Evolutionary conservation across 164 flowering plant species (phyloP), one percentile per base, ranked within the genome.

Genomic region (Vitis amurensis): DNA sequence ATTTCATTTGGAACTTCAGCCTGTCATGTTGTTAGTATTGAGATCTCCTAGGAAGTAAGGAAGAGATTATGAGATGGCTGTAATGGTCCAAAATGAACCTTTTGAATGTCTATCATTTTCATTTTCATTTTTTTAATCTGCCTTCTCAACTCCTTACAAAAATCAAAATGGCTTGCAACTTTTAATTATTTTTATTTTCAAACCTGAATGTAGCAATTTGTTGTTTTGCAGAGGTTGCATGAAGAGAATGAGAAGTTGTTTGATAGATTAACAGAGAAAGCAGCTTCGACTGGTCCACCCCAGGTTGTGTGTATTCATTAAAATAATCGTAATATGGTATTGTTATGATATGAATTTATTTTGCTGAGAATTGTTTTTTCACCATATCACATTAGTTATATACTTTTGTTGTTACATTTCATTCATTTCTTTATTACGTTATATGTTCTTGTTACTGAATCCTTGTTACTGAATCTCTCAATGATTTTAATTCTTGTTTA

Each of bases 221-320:
- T 7, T 69, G 16, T 76, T 69, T 50, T 67, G 65, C 97, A 95
- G 99, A 89, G 89, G 75, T 82, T 95, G 80, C 99, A 95, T 84
- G 94, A 93, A 80, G 99, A 95, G 80, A 95, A 95, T 82, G 99
- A 90, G 84, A 95, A 90, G 77, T 79, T 95, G 71, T 95, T 95
- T 79, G 93, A 87, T 55, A 82, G 92, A 76, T 78, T 93, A 67
- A 93, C 98, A 14, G 99, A 90, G 76, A 93, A 89, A 83, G 83
- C 96, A 76, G 73, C 91, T 59, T 61, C 71, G 19, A 78, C 71
- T 75, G 88, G 82, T 74, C 79, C 92, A 14, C 78, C 97, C 17
- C 87, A 91, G 98, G 99, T 95, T 76, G 15, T 14, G 58, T 56
- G 47, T 51, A 23, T 23, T 23, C 27, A 23, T 23, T 23, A 23